Evolutionary conservation across 306 rosid species (phyloP), one percentile per base, ranked within the genome.

Genomic region (Prunus mongolica): DNA sequence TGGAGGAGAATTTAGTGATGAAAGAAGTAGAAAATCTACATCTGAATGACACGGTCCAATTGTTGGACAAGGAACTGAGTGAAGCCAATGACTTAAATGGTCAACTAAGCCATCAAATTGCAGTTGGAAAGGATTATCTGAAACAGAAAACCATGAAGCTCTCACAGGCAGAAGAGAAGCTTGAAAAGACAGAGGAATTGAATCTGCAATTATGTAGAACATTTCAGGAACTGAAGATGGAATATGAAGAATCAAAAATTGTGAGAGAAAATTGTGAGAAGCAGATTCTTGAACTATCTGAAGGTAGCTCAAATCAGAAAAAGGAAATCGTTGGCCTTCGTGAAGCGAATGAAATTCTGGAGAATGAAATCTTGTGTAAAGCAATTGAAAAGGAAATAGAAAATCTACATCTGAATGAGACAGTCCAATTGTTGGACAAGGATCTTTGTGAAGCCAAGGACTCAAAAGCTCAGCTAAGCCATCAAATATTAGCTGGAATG

Each of bases 201-300:
- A 89, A 93, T 74, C 75, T 76, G 41, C 86, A 88, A 70, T 81
- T 95, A 72, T 81, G 76, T 83, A 81, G 74, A 77, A 76, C 80
- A 30, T 74, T 95, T 76, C 89, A 87, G 79, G 87, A 89, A 60
- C 79, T 92, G 83, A 87, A 91, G 86, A 77, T 69, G 78, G 97
- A 91, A 84, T 68, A 79, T 63, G 82, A 80, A 51, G 91, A 84
- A 62, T 84, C 88, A 63, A 83, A 47, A 19, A 24, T 76, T 47
- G 71, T 72, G 55, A 81, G 84, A 66, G 90, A 83, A 77, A 75
- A 64, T 81, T 84, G 89, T 13, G 88, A 87, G 67, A 87, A 47
- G 62, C 88, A 86, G 83, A 84, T 92, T 80, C 85, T 83, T 79
- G 88, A 89, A 82, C 88, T 89, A 55, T 87, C 86, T 18, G 87